Conservation (phyloP, 176 grass and related monocot genomes). For the Rhynchospora pubera region DNA sequence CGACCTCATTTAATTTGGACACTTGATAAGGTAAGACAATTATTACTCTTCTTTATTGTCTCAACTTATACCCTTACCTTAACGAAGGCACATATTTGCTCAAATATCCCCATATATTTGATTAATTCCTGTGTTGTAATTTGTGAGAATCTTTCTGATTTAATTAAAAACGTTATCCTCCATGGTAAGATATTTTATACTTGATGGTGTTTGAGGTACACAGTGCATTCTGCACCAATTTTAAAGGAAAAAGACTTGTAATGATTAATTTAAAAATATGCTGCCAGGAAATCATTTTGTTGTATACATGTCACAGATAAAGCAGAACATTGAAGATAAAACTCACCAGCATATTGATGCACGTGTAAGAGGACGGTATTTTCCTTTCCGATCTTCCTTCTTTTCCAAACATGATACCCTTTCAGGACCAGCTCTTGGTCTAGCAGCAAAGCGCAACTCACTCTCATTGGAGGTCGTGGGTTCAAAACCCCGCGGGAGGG, state of each 20-base stretch:
- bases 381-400: not conserved
- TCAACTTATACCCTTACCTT: not conserved
- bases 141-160: not conserved
- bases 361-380: constrained; percentile 60
- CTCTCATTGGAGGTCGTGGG: too few relatives aligned
- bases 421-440: not conserved
- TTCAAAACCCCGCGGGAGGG: too few relatives aligned
- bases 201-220: not conserved
- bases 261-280: not conserved
- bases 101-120: not conserved
- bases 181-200: not conserved
- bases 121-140: not conserved
- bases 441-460: too few relatives aligned
- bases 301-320: constrained; percentile 45
- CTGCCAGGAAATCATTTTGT: not conserved
- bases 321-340: constrained; percentile 44
- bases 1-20: constrained; percentile 68
- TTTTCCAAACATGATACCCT: not conserved
- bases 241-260: not conserved
- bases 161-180: not conserved
- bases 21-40: constrained; percentile 47
- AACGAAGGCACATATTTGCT: not conserved
- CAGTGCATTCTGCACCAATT: not conserved
- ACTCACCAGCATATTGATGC: constrained; percentile 69
- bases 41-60: not conserved